Percentiles rank a stretch among this genome's conserved stretches.
phyloP scores from a whole-genome alignment of 164 flowering plant genomes.

The Echeveria elegans region DNA sequence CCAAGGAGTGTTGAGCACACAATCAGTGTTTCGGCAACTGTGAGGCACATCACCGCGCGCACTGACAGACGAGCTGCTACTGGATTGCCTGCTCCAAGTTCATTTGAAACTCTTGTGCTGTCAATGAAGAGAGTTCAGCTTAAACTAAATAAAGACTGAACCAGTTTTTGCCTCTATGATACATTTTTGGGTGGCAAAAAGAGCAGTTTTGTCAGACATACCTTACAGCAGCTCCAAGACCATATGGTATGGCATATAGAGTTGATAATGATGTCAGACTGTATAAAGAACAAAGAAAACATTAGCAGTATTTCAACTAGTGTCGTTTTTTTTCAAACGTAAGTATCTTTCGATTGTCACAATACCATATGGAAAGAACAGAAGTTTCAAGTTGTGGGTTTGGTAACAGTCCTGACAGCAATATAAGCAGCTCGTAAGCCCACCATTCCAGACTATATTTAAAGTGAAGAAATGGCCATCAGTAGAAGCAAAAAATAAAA shows the following conservation, averaged over 20 bases:
- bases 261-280: conserved; percentile 57
- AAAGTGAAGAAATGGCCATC: no score
- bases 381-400: conserved; percentile 74
- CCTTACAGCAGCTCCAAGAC: conserved; percentile 79
- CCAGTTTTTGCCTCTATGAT: background rate
- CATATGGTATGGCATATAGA: conserved; percentile 62
- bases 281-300: conserved; percentile 13
- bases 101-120: conserved; percentile 90
- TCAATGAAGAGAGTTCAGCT: background rate
- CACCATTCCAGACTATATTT: conserved; percentile 66
- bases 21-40: conserved; percentile 27
- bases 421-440: conserved; percentile 61
- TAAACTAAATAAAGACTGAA: background rate
- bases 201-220: conserved; percentile 14
- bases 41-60: conserved; percentile 27
- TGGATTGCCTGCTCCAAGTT: conserved; percentile 75
- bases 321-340: background rate
- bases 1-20: conserved; percentile 42
- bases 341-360: background rate
- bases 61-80: conserved; percentile 54
- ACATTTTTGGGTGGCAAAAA: background rate
- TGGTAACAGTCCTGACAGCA: conserved; percentile 70
- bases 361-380: conserved; percentile 67
- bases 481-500: no score
- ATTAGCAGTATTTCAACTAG: background rate